These are phyloP conservation scores for Asterophora lycoperdoides DNA, from an alignment of 768 basidiomycete genomes.

Conservation along the genomic window DNA sequence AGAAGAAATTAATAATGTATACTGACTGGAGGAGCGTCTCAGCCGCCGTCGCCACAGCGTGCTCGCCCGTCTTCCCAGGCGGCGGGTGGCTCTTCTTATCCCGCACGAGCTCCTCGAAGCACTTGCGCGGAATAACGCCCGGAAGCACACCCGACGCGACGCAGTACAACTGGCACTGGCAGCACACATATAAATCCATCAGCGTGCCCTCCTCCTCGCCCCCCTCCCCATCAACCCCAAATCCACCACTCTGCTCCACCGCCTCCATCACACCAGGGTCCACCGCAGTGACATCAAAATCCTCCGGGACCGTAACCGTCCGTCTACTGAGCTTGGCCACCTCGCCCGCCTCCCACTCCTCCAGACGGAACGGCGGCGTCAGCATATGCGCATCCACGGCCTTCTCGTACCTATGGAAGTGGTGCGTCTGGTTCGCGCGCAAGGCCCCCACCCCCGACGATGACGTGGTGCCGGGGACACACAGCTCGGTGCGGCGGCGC, in stretches of 20 bases:
- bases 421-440: slow-evolving; percentile 63
- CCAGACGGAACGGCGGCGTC: slow-evolving; percentile 52
- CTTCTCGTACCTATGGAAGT: slow-evolving; percentile 72
- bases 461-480: too few species aligned
- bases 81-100: slow-evolving; percentile 61
- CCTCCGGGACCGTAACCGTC: slow-evolving; percentile 30
- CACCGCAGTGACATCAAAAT: slow-evolving; percentile 42
- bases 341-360: slow-evolving; percentile 56
- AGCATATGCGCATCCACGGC: slow-evolving; percentile 69
- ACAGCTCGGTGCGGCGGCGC: slow-evolving; percentile 46
- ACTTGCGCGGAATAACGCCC: slow-evolving; percentile 62
- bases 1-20: neutral
- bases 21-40: slow-evolving; percentile 68
- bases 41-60: slow-evolving; percentile 50
- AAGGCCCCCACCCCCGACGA: too few species aligned
- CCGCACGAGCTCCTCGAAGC: slow-evolving; percentile 57
- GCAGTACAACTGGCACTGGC: slow-evolving; percentile 76
- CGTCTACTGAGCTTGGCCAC: slow-evolving; percentile 51
- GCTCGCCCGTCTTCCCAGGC: slow-evolving; percentile 49
- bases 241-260: slow-evolving; percentile 31
- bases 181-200: slow-evolving; percentile 79
- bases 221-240: slow-evolving; percentile 34
- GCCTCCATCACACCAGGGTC: slow-evolving; percentile 29
- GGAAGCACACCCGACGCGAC: slow-evolving; percentile 67
- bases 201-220: slow-evolving; percentile 51